phyloP scores from a whole-genome alignment of 768 basidiomycete genomes.

The Coprinopsis marcescibilis region DNA sequence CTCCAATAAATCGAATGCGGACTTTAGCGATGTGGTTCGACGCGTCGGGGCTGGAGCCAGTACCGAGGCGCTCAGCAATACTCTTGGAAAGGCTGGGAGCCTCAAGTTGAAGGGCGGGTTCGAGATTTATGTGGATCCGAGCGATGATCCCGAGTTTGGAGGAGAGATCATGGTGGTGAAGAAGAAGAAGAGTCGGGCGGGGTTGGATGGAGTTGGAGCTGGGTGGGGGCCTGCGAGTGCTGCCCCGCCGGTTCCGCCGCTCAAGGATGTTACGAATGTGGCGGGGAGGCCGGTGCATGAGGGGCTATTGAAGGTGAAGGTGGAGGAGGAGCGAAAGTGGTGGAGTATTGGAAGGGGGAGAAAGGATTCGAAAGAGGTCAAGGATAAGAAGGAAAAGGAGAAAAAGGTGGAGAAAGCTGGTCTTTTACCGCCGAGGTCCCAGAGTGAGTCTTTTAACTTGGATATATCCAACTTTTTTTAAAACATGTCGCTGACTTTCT shows the following conservation, averaged over 20 bases:
- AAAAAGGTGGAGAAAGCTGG: too few relatives aligned
- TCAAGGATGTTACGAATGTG: constrained; percentile 7
- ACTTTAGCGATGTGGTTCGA: constrained; percentile 57
- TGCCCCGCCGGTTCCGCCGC: neutral
- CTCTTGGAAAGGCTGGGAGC: neutral
- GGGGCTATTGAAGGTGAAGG: constrained; percentile 30
- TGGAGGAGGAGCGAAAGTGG: constrained; percentile 48
- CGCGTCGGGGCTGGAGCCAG: constrained; percentile 36
- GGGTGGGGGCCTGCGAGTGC: constrained; percentile 32
- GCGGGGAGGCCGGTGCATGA: constrained; percentile 19
- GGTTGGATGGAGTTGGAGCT: constrained; percentile 42
- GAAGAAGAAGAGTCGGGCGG: constrained; percentile 67
- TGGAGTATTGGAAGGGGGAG: constrained; percentile 76
- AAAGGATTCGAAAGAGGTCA: constrained; percentile 68
- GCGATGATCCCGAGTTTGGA: constrained; percentile 59
- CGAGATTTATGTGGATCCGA: constrained; percentile 68
- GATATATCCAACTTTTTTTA: too few relatives aligned
- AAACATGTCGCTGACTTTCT: too few relatives aligned
- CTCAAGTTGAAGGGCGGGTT: constrained; percentile 36
- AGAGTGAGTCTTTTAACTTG: too few relatives aligned
- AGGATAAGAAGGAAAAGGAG: constrained; percentile 35
- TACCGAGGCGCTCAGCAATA: neutral
- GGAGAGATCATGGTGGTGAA: constrained; percentile 69
- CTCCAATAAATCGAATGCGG: constrained; percentile 31
- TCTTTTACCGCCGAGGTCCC: too few relatives aligned